Base-by-base conservation (phyloP, 192 early-diverging fungal species). In the Phlyctochytrium arcticum region DNA sequence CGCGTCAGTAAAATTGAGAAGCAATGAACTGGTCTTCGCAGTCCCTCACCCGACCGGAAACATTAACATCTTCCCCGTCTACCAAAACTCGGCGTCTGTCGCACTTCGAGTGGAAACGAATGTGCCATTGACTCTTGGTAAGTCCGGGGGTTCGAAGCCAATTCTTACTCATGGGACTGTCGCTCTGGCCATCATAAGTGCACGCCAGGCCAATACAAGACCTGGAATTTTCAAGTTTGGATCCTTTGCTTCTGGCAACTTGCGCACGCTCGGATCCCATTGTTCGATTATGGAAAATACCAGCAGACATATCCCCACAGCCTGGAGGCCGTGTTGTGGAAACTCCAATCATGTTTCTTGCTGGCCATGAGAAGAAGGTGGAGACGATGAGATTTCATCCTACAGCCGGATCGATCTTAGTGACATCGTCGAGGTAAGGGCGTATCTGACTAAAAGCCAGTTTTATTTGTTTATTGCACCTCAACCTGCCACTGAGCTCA, bases 341-440 rank as follows among this genome's bases (percentile, higher is more conserved):
- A n/a, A 23, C 55, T 3, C 48, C 54, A 3, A 55, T 6, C 37
- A 73, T 64, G 26, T 74, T 56, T 60, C 53, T 74, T 21, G 72
- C 67, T 3, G 67, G 61, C 3, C 72, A 74, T 21, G 72, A 74
- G 46, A 74, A 69, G 50, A 55, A 37, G 31, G 57, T 74, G 34
- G 72, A 74, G 8, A 31, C 35, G 8, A 33, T 74, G 5, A 49
- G 48, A 29, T 74, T 61, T 39, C 72, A 69, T 29, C 61, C 72
- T 4, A 69, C 61, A 7, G 50, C 49, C 36, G 30, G 57, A 50
- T 31, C 37, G 21, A 65, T 74, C 32, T 15, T 74, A 27, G 46
- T 60, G 12, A 69, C 65, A 24, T 49, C 29, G 8, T 67, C 71
- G 12, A 35, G 19, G 65, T 68, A 56, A 36, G 44, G 57, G 34